Base-by-base conservation (phyloP, 805 yeast species). In the Saccharomycopsis malanga region DNA sequence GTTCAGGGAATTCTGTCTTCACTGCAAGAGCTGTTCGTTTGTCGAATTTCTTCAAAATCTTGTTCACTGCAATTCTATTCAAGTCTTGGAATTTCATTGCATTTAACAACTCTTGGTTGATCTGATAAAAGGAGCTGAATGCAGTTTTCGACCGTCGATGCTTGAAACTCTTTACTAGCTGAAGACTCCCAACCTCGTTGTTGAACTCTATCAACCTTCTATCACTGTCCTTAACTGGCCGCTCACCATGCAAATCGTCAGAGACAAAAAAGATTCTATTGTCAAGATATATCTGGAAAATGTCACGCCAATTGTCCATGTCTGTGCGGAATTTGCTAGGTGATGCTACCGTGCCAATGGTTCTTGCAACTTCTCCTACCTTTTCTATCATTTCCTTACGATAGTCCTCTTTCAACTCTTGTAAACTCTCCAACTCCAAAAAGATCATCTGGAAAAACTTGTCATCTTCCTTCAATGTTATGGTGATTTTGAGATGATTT, bases 31-130 rank as follows among this genome's bases (percentile, higher is more conserved):
- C 64, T 0, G 91, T 83, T 56, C 77, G 81, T 58, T 83, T 83
- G 55, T 84, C 88, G 56, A 84, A 83, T 58, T 83, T 83, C 59
- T 83, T 83, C 57, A 83, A 66, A 51, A 83, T 83, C 60, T 83
- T 83, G 15, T 72, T 64, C 34, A 81, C 71, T 0, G 91, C 91
- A 36, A 76, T 69, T 29, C 73, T 66, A 61, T 83, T 83, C 50
- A 83, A 68, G 6, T 73, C 66, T 56, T 80, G 83, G 57, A 77
- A 83, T 53, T 76, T 74, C 25, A 79, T 67, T 9, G 77, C 71
- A 56, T 76, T 75, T 37, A 83, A 58, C 18, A 83, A 61, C 47
- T 74, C 74, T 27, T 67, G 62, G 58, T 83, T 83, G 55, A 82
- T 56, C 3, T 63, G 61, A 49, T 75, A 64, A 55, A 83, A 83